phyloP scores from a whole-genome alignment of 345 rosid species.

The Draba incana region DNA sequence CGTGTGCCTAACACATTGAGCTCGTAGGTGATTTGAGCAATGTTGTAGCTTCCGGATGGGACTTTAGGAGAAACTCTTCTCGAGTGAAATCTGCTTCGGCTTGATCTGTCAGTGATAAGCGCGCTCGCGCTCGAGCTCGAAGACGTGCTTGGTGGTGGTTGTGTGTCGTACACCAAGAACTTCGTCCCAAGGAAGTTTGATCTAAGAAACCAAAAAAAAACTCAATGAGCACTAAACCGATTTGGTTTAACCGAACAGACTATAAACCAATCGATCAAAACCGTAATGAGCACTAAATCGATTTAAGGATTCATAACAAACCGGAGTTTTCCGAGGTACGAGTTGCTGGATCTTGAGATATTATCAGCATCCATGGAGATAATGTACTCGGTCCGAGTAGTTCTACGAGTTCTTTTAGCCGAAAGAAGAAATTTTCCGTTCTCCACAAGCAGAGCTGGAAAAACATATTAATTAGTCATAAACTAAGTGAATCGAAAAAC shows the following conservation, averaged over 20 bases:
- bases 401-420: constrained; percentile 65
- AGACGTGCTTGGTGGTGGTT: constrained; percentile 54
- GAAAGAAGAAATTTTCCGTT: constrained; percentile 77
- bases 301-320: constrained; percentile 26
- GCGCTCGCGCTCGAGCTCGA: constrained; percentile 16
- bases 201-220: constrained; percentile 36
- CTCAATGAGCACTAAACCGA: not conserved
- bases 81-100: constrained; percentile 59
- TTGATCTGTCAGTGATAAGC: constrained; percentile 51
- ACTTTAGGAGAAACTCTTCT: constrained; percentile 69
- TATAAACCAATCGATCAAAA: not conserved
- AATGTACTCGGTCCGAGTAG: constrained; percentile 69
- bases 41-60: constrained; percentile 64
- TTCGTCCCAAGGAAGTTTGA: constrained; percentile 75
- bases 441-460: constrained; percentile 61
- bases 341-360: constrained; percentile 67
- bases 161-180: constrained; percentile 65
- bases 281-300: constrained; percentile 1
- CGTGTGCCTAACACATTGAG: constrained; percentile 66
- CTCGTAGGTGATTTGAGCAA: constrained; percentile 60
- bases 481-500: constrained; percentile 13
- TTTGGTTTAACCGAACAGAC: not conserved
- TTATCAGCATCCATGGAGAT: constrained; percentile 74
- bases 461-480: constrained; percentile 7
- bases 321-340: constrained; percentile 75